Percentiles rank a stretch among this genome's conserved stretches.
Conservation (phyloP, 2,329 filamentous ascomycete genomes). For the Aspergillus caelatus region DNA sequence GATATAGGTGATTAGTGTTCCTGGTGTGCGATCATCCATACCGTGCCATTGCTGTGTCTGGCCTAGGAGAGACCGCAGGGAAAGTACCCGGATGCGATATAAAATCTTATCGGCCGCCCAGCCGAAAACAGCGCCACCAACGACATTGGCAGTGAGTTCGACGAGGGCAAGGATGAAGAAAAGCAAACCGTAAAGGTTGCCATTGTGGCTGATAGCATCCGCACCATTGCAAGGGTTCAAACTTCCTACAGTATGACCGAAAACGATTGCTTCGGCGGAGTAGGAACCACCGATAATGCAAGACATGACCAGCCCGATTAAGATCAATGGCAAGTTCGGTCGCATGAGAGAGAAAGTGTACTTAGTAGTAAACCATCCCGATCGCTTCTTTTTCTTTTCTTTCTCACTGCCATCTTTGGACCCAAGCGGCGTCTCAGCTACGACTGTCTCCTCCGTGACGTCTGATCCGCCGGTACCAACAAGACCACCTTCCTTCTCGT, state of each 20-base stretch:
- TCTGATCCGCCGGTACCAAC: constrained; percentile 22
- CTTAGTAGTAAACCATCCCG: constrained; percentile 28
- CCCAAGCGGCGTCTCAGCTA: constrained; percentile 15
- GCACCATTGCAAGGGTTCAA: constrained; percentile 57
- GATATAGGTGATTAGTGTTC: constrained; percentile 65
- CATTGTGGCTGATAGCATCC: constrained; percentile 51
- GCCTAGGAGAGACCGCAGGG: constrained; percentile 64
- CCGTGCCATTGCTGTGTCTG: constrained; percentile 73
- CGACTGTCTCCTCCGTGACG: constrained; percentile 23
- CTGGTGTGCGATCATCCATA: constrained; percentile 62
- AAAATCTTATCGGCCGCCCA: constrained; percentile 64
- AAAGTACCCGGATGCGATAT: constrained; percentile 63
- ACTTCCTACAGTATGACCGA: constrained; percentile 61
- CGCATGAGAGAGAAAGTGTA: constrained; percentile 45
- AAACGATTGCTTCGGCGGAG: constrained; percentile 59
- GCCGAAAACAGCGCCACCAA: constrained; percentile 61
- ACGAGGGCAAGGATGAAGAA: constrained; percentile 62
- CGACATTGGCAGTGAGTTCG: constrained; percentile 61
- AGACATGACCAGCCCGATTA: constrained; percentile 56
- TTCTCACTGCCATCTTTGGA: constrained; percentile 17
- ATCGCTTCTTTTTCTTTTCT: constrained; percentile 22
- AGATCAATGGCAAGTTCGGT: constrained; percentile 47
- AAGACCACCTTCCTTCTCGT: constrained; percentile 22
- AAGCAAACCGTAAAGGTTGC: constrained; percentile 58
- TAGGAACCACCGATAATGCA: constrained; percentile 59